Evolutionary conservation across 2,329 filamentous ascomycete species (phyloP), one percentile per base, ranked within the genome.

Genomic region (Fusarium sp.): DNA sequence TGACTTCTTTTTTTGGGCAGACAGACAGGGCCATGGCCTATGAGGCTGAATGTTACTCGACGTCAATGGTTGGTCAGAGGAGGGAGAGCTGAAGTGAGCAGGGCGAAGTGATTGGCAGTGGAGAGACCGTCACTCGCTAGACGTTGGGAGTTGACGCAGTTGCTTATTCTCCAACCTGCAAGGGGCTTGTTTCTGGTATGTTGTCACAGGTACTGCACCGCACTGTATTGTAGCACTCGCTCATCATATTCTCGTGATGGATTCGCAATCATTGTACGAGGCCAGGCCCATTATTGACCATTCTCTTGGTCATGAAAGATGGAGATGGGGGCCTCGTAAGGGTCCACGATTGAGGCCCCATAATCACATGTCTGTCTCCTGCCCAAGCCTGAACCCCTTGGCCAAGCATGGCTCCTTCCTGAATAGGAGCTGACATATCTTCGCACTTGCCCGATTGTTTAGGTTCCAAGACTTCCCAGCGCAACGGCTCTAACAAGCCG

Each of bases 301-400:
- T 20, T 33, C 29, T 48, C 29, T 48, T 27, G 14, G 41, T n/a
- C n/a, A 52, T 37, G 29, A 27, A 24, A 39, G 54, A 58, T 58
- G 54, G 31, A 31, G 27, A 52, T 52, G 13, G 54, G 43, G 31
- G 7, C 22, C 14, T 57, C 9, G 33, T 24, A 41, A 66, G 43
- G 58, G 61, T 54, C 54, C 37, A 37, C 66, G 61, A 69, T 45
- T 68, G 41, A 59, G 64, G 64, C 35, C 64, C 64, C 65, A 76
- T 78, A 68, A 70, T 77, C 74, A 77, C 76, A 77, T 77, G 76
- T 50, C 27, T 37, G 39, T 56, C 43, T 50, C n/a, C 24, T 59
- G 60, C 50, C 59, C 24, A 50, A 16, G 10, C 45, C 18, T 18
- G 24, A 64, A 58, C 45, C 45, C 39, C 20, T 60, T 54, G 63